Evolutionary conservation across 2,329 filamentous ascomycete species (phyloP), one percentile per base, ranked within the genome.

Genomic region (Talaromyces rugulosus): DNA sequence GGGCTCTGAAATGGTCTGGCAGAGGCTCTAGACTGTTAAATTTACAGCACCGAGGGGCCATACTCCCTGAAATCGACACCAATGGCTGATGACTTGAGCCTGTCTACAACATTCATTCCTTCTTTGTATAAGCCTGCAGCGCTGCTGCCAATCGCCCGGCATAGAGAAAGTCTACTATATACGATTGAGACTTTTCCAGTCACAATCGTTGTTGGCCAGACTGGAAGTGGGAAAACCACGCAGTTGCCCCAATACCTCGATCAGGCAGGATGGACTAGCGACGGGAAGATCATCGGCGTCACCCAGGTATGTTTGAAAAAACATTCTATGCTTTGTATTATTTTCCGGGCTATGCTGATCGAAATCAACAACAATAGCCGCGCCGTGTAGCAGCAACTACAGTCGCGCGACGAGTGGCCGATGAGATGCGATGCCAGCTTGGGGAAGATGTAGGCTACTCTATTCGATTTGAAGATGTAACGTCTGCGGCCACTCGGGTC

Each of bases 381-480:
- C 87, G 94, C 56, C 85, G 93, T 69, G 91, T 98, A 62, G 94
- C 94, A 64, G 94, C 91, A 34, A 96, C 92, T 0, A 96, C 92
- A 0, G 91, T 98, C 28, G 93, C 94, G 8, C 82, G 89, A 34
- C 84, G 94, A 66, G 94, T 98, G 6, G 94, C 95, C 8, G 90
- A 96, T 73, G 95, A 99, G 76, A 85, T 92, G 74, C 87, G 87
- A 59, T 95, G 91, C 73, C 89, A 92, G 66, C 74, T 98, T 11
- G 95, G 95, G 31, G 92, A 96, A 76, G 89, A 96, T 72, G 90
- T 94, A 28, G 95, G 95, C 59, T 98, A 96, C 74, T 96, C 92
- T 0, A 96, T 98, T 66, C 86, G 85, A 62, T 88, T 99, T 71
- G 94, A 99, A 73, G 94, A 98, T 82, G 85, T 91, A 66, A 96